Base-by-base conservation (phyloP, 2,329 filamentous ascomycete species). In the Monosporascus sp. region DNA sequence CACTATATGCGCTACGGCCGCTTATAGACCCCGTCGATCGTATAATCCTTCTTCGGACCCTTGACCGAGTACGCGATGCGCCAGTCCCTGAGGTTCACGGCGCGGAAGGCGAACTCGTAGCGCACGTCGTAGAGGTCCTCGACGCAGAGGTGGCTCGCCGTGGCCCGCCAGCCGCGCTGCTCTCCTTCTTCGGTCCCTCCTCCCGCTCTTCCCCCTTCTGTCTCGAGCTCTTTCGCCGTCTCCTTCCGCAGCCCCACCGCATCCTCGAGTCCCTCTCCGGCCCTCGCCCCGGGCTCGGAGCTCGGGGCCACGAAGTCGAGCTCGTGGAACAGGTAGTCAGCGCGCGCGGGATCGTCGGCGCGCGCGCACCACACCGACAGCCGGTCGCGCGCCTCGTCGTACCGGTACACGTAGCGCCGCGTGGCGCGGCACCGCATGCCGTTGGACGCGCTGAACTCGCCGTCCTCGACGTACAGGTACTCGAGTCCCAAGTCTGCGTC, bases 351-450 rank as follows among this genome's bases (percentile, higher is more conserved):
- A 58, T 89, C 84, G 17, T 87, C 81, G 1, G 79, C 75, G 58
- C 84, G 83, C 40, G 83, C 83, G 60, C 91, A 91, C 88, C 88
- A 92, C 1, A 88, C 84, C 55, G 82, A 87, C 22, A 92, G 72
- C 27, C 67, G 69, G 61, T 91, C 87, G 1, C 64, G 72, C 9
- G 53, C 61, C 58, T 86, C 84, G 45, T 82, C 74, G 62, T 91
- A 91, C 0, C 88, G 80, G 75, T 88, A 91, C 1, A 89, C 76
- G 62, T 92, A 92, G 11, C 87, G 79, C 22, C 85, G 74, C 11
- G 77, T 83, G 0, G 85, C 85, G 17, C 73, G 76, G 68, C 89
- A 86, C 1, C 72, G 71, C 47, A 83, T 70, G 0, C 81, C 81
- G 27, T 74, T 75, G 2, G 77, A 71, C 5, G 84, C 82, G 24